Conservation (phyloP, 345 rosid species). For the Boechera stricta region DNA sequence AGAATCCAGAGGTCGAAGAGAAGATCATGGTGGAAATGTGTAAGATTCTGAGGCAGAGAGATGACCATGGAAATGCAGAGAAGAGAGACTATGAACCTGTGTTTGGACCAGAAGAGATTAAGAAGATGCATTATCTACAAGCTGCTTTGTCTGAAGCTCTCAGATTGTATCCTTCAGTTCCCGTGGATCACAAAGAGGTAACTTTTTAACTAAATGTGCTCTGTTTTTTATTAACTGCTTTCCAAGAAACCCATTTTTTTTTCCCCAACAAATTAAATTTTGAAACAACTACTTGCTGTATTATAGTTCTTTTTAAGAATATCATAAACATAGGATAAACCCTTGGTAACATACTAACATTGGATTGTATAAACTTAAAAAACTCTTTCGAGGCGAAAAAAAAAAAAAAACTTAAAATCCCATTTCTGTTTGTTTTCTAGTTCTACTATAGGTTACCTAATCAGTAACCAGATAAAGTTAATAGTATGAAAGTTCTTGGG, state of each 20-base stretch:
- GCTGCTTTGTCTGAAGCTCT: slow-evolving; percentile 95
- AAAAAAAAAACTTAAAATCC: slow-evolving; percentile 9
- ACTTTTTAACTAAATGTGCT: slow-evolving; percentile 7
- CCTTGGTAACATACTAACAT: background rate
- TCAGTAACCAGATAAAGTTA: slow-evolving; percentile 24
- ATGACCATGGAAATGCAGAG: slow-evolving; percentile 21
- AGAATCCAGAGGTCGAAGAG: slow-evolving; percentile 67
- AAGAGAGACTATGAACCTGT: slow-evolving; percentile 35
- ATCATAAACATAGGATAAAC: background rate
- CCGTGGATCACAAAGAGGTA: slow-evolving; percentile 98
- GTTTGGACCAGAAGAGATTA: slow-evolving; percentile 80
- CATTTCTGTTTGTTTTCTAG: slow-evolving; percentile 10
- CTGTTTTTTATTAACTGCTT: slow-evolving; percentile 8
- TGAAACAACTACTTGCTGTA: background rate
- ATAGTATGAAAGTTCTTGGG: slow-evolving; percentile 34
- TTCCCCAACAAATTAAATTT: background rate
- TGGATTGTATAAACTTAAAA: background rate
- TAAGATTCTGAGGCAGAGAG: slow-evolving; percentile 58
- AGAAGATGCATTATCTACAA: slow-evolving; percentile 95
- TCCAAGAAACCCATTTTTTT: background rate
- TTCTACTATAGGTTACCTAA: slow-evolving; percentile 42
- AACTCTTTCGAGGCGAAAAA: background rate
- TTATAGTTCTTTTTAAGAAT: slow-evolving; percentile 2
- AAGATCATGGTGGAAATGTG: slow-evolving; percentile 66
- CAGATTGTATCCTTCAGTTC: slow-evolving; percentile 94